Evolutionary conservation across 129 eudicot genomes (phyloP).

Genomic region (Flaveria bidentis): DNA sequence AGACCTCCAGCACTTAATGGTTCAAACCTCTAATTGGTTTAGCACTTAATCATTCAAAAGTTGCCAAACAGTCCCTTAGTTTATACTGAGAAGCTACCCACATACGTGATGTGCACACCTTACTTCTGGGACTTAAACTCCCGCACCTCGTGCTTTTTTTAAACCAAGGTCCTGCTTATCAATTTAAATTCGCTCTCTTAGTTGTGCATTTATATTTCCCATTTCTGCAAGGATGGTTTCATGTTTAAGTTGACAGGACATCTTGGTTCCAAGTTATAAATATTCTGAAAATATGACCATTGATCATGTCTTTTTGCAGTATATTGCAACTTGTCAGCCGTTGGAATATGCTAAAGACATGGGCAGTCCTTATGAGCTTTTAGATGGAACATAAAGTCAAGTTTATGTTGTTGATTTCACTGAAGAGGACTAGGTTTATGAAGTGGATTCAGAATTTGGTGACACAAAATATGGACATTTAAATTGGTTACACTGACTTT

Average conservation of each 20-base stretch:
- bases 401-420: slow-evolving; percentile 13
- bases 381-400: slow-evolving; percentile 19
- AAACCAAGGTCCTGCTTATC: not conserved
- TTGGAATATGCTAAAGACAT: slow-evolving; percentile 42
- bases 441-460: slow-evolving; percentile 23
- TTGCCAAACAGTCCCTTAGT: no score
- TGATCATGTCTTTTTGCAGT: slow-evolving; percentile 18
- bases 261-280: not conserved
- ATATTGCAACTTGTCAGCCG: slow-evolving; percentile 21
- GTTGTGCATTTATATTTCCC: not conserved
- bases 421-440: slow-evolving; percentile 16
- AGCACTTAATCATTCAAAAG: no score
- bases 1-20: no score
- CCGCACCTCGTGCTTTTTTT: no score
- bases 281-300: slow-evolving; percentile 6
- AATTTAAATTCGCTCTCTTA: slow-evolving; percentile 2
- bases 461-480: slow-evolving; percentile 19
- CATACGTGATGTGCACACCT: no score
- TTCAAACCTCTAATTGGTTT: no score
- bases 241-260: slow-evolving; percentile 16
- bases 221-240: not conserved
- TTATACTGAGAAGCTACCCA: no score
- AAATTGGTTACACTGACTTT: slow-evolving; percentile 11
- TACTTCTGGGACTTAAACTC: no score
- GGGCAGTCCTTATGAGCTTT: slow-evolving; percentile 16